Evolutionary conservation across 108 stramenopile species (phyloP).

Genomic region (Pelagomonas calceolata): DNA sequence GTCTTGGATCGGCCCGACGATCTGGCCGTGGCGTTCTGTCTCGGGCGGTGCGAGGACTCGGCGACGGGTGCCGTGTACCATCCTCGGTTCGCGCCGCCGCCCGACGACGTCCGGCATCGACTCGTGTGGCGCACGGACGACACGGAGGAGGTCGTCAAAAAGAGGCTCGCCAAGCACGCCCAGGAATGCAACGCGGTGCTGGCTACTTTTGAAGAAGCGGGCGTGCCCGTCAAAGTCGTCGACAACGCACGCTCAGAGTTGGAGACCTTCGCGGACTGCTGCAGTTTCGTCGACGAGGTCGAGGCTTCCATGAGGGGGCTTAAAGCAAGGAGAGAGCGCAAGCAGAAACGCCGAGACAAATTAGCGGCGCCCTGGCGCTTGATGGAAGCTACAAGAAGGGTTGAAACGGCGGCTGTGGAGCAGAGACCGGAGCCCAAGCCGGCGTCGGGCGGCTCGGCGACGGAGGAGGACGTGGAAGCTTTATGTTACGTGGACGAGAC

Average conservation of each 20-base stretch:
- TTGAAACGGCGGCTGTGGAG: too few species aligned
- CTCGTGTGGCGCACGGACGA: conserved; percentile 27
- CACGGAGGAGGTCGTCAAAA: conserved; percentile 13
- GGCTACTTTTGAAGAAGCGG: conserved; percentile 1
- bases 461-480: neutral
- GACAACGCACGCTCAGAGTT: conserved; percentile 20
- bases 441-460: neutral
- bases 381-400: too few species aligned
- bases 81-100: conserved; percentile 25
- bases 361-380: too few species aligned
- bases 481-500: conserved; percentile 17
- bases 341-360: too few species aligned
- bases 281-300: conserved; percentile 23
- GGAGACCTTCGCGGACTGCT: conserved; percentile 18
- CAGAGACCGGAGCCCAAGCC: too few species aligned
- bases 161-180: conserved; percentile 13
- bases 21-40: conserved; percentile 19
- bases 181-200: conserved; percentile 9
- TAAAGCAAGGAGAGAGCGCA: too few species aligned
- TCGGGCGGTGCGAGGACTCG: conserved; percentile 19
- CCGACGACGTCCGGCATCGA: conserved; percentile 10
- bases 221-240: conserved; percentile 9
- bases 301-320: conserved; percentile 1
- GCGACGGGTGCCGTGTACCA: conserved; percentile 24
- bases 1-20: conserved; percentile 30